phyloP scores from a whole-genome alignment of 495 filamentous ascomycete genomes.

The Tuber melanosporum region DNA sequence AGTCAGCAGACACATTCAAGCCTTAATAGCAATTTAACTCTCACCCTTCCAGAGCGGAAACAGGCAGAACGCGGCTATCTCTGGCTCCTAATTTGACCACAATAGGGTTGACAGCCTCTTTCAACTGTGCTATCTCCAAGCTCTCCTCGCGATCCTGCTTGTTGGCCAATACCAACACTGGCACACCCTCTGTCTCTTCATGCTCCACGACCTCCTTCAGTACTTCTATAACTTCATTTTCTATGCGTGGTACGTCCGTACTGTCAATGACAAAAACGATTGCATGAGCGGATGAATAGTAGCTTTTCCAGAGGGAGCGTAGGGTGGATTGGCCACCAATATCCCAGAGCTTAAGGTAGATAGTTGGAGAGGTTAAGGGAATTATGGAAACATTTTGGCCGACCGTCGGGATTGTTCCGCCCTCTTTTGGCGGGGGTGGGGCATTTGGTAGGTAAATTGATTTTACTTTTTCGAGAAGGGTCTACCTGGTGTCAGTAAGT shows the following conservation, averaged over 20 bases:
- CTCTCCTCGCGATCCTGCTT: slow-evolving; percentile 98
- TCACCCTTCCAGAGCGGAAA: slow-evolving; percentile 75
- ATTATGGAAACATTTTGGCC: slow-evolving; percentile 95
- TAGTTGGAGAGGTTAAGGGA: slow-evolving; percentile 71
- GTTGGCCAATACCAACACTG: slow-evolving; percentile 86
- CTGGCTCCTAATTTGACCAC: slow-evolving; percentile 81
- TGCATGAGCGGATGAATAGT: slow-evolving; percentile 87
- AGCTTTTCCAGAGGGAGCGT: slow-evolving; percentile 89
- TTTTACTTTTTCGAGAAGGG: slow-evolving; percentile 93
- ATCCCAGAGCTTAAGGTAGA: slow-evolving; percentile 98
- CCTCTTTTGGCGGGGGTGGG: slow-evolving; percentile 52
- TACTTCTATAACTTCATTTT: slow-evolving; percentile 73
- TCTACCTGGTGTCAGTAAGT: slow-evolving; percentile 43
- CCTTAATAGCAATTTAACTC: background rate
- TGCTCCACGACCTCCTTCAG: slow-evolving; percentile 64
- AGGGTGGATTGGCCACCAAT: slow-evolving; percentile 87
- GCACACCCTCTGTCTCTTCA: slow-evolving; percentile 79
- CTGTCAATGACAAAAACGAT: slow-evolving; percentile 96
- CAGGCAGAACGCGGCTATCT: slow-evolving; percentile 83
- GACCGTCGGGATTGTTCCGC: slow-evolving; percentile 87
- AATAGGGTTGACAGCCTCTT: slow-evolving; percentile 91
- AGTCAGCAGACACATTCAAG: slow-evolving; percentile 13
- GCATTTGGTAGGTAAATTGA: slow-evolving; percentile 65
- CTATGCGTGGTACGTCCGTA: slow-evolving; percentile 77
- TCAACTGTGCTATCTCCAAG: slow-evolving; percentile 92